Percentiles rank a stretch among this genome's conserved stretches.
Evolutionary conservation across 106 monocot species (phyloP).

Genomic region (Ottelia alismoides): DNA sequence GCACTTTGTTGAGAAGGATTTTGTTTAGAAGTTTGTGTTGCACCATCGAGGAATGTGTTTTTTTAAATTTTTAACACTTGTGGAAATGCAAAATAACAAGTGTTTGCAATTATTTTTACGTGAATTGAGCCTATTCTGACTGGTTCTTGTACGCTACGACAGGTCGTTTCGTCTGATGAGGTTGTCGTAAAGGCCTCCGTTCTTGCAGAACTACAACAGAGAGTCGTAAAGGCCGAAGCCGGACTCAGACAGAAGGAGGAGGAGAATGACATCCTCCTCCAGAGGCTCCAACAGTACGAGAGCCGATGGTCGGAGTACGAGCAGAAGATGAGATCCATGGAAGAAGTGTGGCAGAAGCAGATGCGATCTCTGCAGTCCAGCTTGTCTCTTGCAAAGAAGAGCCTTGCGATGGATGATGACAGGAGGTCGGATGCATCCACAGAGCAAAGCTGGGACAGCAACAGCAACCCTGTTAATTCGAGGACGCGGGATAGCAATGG

Average conservation of each 20-base stretch:
- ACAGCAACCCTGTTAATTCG: constrained; percentile 6
- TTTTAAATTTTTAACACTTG: no score
- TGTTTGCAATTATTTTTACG: no score
- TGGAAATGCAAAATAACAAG: no score
- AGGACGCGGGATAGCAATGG: constrained; percentile 16
- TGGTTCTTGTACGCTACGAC: no score
- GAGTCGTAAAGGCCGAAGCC: constrained; percentile 77
- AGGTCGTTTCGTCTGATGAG: no score
- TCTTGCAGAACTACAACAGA: constrained; percentile 71
- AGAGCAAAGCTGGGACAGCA: constrained; percentile 41
- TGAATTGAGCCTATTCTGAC: no score
- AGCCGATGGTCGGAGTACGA: constrained; percentile 88
- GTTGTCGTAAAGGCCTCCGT: constrained; percentile 80
- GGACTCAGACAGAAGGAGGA: constrained; percentile 69
- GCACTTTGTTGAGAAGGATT: no score
- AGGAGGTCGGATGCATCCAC: constrained; percentile 44
- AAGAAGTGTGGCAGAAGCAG: constrained; percentile 97
- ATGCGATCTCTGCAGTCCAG: constrained; percentile 84
- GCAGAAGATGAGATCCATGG: constrained; percentile 93
- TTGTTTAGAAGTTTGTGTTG: no score
- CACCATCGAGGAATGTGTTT: no score
- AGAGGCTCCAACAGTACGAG: constrained; percentile 77
- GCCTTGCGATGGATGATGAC: constrained; percentile 49
- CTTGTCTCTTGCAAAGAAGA: constrained; percentile 71
- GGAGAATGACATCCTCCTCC: constrained; percentile 80